Evolutionary conservation across 2,329 filamentous ascomycete genomes (phyloP).

Genomic region (Pyrenophora teres): DNA sequence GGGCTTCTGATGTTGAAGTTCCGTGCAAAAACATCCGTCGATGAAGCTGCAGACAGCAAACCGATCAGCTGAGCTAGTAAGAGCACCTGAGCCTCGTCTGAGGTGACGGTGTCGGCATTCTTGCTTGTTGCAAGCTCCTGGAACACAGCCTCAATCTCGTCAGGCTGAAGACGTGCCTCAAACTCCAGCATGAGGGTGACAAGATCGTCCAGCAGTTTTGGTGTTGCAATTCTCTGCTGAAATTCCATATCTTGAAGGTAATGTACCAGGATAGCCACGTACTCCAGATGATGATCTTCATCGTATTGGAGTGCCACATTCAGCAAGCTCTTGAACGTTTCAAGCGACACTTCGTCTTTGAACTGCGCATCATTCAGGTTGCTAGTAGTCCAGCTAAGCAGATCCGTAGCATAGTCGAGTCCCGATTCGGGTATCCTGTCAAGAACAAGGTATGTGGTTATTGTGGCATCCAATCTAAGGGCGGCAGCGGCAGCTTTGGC

Average conservation of each 20-base stretch:
- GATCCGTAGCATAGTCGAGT: slow-evolving; percentile 41
- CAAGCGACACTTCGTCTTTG: slow-evolving; percentile 36
- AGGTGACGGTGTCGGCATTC: slow-evolving; percentile 24
- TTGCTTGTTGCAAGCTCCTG: slow-evolving; percentile 34
- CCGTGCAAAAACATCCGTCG: slow-evolving; percentile 40
- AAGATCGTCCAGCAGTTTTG: slow-evolving; percentile 36
- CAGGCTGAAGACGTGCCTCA: slow-evolving; percentile 33
- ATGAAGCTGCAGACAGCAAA: slow-evolving; percentile 39
- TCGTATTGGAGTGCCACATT: slow-evolving; percentile 35
- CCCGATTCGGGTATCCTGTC: slow-evolving; percentile 38
- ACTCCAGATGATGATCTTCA: slow-evolving; percentile 44
- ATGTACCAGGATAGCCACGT: slow-evolving; percentile 39
- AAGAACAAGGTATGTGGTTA: slow-evolving; percentile 31
- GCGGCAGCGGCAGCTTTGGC: slow-evolving; percentile 42
- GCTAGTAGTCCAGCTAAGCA: slow-evolving; percentile 43
- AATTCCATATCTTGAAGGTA: slow-evolving; percentile 45
- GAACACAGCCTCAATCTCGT: slow-evolving; percentile 36
- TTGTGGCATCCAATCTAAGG: slow-evolving; percentile 40
- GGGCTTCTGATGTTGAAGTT: slow-evolving; percentile 33
- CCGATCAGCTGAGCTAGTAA: slow-evolving; percentile 41
- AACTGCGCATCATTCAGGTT: slow-evolving; percentile 43
- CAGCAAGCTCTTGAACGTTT: slow-evolving; percentile 36
- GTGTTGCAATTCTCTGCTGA: slow-evolving; percentile 38
- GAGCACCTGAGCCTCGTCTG: slow-evolving; percentile 34
- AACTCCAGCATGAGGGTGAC: slow-evolving; percentile 39